Percentiles rank a stretch among this genome's conserved stretches.
Evolutionary conservation across 2,329 filamentous ascomycete genomes (phyloP).

Genomic region (Colletotrichum navitas): DNA sequence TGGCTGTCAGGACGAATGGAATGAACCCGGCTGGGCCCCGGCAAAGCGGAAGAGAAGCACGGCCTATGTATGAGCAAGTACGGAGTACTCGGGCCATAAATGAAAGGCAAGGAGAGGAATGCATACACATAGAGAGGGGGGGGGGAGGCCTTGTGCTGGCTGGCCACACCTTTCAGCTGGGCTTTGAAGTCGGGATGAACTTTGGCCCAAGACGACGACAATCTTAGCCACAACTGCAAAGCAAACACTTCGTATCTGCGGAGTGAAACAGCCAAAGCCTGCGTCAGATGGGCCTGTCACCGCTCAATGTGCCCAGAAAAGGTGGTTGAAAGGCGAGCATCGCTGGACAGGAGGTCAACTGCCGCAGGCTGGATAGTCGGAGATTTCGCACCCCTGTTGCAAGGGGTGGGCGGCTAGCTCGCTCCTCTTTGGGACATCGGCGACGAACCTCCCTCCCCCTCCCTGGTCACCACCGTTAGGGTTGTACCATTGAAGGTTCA

Average conservation of each 20-base stretch:
- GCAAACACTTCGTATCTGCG: constrained; percentile 14
- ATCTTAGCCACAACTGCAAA: constrained; percentile 8
- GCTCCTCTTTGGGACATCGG: constrained; percentile 8
- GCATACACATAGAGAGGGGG: too few species aligned
- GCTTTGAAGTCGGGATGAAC: neutral
- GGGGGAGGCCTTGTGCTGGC: neutral
- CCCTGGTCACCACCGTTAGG: constrained; percentile 34
- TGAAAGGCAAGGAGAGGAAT: neutral
- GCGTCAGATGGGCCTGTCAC: neutral
- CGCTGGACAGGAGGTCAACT: neutral
- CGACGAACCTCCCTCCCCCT: constrained; percentile 4
- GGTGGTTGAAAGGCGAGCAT: neutral
- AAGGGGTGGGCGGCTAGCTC: constrained; percentile 10
- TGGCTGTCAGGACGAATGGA: constrained; percentile 20
- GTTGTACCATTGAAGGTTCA: constrained; percentile 39
- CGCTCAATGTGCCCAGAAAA: neutral
- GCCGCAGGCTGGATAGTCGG: constrained; percentile 12
- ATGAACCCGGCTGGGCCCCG: constrained; percentile 1
- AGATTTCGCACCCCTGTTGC: constrained; percentile 19
- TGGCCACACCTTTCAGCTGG: neutral
- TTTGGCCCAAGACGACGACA: neutral
- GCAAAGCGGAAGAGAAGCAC: neutral
- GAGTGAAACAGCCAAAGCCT: constrained; percentile 4
- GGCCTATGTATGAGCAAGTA: too few species aligned
- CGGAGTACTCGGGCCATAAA: neutral